Evolutionary conservation across 208 protist genomes (phyloP).

Genomic region (Porcisia hertigi): DNA sequence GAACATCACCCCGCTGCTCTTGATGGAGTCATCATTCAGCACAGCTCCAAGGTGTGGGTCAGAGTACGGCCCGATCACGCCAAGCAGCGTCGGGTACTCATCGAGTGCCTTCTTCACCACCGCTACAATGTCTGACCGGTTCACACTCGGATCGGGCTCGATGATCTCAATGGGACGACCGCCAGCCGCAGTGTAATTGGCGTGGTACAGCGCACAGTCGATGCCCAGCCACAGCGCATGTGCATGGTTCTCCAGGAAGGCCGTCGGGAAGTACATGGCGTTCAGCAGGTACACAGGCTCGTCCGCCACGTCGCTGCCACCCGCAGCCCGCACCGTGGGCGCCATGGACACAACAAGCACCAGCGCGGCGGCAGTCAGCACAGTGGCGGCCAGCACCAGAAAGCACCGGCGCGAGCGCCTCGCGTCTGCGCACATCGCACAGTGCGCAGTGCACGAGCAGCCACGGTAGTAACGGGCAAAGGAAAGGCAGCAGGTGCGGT

Average conservation of each 20-base stretch:
- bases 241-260: not conserved
- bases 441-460: not conserved
- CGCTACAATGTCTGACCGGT: no score
- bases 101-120: no score
- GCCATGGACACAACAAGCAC: not conserved
- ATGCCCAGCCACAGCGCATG: constrained; percentile 28
- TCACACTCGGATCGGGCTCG: not conserved
- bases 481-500: not conserved
- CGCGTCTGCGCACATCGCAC: not conserved
- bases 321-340: not conserved
- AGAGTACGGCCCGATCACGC: no score
- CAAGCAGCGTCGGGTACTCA: no score
- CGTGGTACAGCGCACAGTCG: constrained; percentile 23
- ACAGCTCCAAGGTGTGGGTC: no score
- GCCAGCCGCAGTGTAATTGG: constrained; percentile 5
- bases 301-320: not conserved
- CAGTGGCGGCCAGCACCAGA: not conserved
- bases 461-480: not conserved
- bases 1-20: no score
- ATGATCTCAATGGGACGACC: constrained; percentile 25
- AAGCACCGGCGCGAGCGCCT: not conserved
- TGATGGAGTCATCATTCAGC: no score
- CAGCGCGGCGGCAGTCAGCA: not conserved
- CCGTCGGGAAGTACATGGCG: constrained; percentile 14
- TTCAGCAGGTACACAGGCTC: constrained; percentile 27